Evolutionary conservation across 148 eudicot species (phyloP).

Genomic region (Diospyros lotus): DNA sequence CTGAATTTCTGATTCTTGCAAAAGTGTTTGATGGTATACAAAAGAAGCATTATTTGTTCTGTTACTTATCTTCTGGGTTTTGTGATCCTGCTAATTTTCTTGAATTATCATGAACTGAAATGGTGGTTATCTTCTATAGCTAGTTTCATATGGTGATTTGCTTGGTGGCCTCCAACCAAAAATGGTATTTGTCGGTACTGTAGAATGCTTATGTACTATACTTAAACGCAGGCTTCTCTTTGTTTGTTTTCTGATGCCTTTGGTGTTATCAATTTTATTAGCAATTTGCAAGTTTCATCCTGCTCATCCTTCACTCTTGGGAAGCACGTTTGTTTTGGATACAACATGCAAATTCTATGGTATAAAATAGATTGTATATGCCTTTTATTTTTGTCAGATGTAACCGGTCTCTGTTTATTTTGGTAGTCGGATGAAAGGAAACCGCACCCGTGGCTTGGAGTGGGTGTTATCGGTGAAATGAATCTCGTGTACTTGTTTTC

Average conservation of each 20-base stretch:
- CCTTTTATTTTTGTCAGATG: not conserved
- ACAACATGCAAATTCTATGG: not conserved
- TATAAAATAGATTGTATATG: not conserved
- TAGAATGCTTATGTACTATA: not conserved
- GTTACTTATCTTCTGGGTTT: too few relatives aligned
- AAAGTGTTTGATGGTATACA: not conserved
- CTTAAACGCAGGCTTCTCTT: not conserved
- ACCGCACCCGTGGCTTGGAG: not conserved
- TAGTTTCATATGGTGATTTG: too few relatives aligned
- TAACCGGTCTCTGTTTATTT: not conserved
- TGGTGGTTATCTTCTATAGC: too few relatives aligned
- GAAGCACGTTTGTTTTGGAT: not conserved
- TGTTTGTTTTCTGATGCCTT: not conserved
- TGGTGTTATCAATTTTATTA: not conserved
- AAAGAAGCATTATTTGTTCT: too few relatives aligned
- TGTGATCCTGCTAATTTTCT: too few relatives aligned
- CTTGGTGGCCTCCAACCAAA: not conserved
- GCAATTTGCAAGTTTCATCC: not conserved
- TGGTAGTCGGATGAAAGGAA: not conserved
- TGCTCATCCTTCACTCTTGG: not conserved
- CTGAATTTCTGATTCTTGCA: not conserved
- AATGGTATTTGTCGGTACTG: not conserved
- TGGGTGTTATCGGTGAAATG: not conserved
- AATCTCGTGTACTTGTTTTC: too few relatives aligned
- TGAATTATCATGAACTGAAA: too few relatives aligned